phyloP scores from a whole-genome alignment of 441 rosid genomes.

The Mallotus japonicus region DNA sequence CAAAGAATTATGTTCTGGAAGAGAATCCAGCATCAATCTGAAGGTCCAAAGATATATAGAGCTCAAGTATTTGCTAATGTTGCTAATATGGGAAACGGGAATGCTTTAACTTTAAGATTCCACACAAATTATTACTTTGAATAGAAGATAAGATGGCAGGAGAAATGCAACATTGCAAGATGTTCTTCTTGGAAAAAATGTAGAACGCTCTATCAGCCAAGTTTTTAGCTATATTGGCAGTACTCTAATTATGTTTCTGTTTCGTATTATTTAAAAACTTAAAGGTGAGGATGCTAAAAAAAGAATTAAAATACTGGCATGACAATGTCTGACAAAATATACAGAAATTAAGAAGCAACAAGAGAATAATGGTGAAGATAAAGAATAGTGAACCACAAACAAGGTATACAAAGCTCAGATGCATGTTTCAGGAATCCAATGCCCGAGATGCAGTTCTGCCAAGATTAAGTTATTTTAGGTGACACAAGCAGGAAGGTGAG shows the following conservation, averaged over 20 bases:
- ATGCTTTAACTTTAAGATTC: not conserved
- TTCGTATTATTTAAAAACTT: not conserved
- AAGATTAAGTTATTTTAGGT: not conserved
- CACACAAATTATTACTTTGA: not conserved
- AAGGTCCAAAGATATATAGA: not conserved
- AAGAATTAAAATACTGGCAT: not conserved
- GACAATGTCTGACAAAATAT: not conserved
- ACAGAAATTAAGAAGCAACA: not conserved
- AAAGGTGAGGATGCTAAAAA: not conserved
- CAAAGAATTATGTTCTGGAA: not conserved
- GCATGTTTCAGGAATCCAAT: not conserved
- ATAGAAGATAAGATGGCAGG: not conserved
- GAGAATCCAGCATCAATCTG: constrained; percentile 7
- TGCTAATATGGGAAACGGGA: not conserved
- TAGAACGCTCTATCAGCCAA: not conserved
- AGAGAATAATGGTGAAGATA: not conserved
- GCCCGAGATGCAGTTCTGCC: not conserved
- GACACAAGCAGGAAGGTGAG: not conserved
- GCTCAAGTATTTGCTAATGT: not conserved
- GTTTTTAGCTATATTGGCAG: not conserved
- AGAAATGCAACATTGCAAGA: constrained; percentile 1
- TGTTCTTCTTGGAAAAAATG: not conserved
- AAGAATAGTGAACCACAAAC: not conserved
- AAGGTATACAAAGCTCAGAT: not conserved
- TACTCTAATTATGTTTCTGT: not conserved